phyloP scores from a whole-genome alignment of 805 yeast species.

The Ascoidea asiatica region DNA sequence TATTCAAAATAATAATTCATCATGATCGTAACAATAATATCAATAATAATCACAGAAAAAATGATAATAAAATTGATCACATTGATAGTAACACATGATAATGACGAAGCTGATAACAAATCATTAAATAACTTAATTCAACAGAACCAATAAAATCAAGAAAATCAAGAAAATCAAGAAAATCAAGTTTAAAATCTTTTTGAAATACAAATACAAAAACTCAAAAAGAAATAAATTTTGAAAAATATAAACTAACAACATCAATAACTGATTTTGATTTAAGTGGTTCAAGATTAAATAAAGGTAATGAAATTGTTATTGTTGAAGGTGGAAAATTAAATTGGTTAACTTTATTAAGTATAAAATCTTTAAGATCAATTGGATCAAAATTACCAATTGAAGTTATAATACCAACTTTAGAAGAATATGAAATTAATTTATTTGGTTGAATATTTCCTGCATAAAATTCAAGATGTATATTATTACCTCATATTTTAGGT shows the following conservation, averaged over 20 bases:
- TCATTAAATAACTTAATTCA: no score
- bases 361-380: slow-evolving; percentile 31
- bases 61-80: no score
- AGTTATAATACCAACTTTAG: slow-evolving; percentile 46
- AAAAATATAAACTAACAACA: slow-evolving; percentile 13
- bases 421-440: slow-evolving; percentile 53
- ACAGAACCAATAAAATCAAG: not conserved
- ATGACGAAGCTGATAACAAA: not conserved
- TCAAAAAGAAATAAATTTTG: slow-evolving; percentile 2
- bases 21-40: no score
- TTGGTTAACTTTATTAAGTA: slow-evolving; percentile 43
- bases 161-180: not conserved
- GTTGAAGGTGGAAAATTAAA: slow-evolving; percentile 70
- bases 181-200: not conserved
- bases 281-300: slow-evolving; percentile 19
- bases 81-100: no score
- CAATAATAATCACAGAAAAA: no score
- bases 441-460: slow-evolving; percentile 46
- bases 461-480: slow-evolving; percentile 47
- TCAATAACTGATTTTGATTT: slow-evolving; percentile 18
- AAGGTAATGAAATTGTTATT: slow-evolving; percentile 54
- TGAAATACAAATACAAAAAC: not conserved
- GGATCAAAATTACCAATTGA: slow-evolving; percentile 51
- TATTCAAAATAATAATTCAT: no score
- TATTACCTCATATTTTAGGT: slow-evolving; percentile 37